Base-by-base conservation (phyloP, 2,329 filamentous ascomycete species). In the Fusarium irregulare region DNA sequence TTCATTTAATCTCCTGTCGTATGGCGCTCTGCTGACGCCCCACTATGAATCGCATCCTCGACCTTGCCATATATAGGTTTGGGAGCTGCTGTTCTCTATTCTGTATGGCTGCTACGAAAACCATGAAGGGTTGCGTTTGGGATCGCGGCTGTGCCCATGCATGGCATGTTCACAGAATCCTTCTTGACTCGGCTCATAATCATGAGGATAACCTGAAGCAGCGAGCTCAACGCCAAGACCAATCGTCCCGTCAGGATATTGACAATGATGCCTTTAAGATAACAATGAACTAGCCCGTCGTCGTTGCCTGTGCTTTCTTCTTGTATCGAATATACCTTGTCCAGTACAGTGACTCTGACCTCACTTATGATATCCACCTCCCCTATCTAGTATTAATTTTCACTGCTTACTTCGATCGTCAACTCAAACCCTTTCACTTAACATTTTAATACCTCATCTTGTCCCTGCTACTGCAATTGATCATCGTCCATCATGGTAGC, bases 401-500 rank as follows among this genome's bases (percentile, higher is more conserved):
- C 23, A 46, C 40, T 56, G 21, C 34, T 54, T 46, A 46, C n/a
- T 61, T 28, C 18, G 23, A 45, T n/a, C 41, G 34, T 45, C 37
- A 20, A 42, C 27, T 55, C 34, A 7, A 27, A 40, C 41, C 18
- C 50, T 48, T 40, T 32, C 20, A 25, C 20, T 45, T 21, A 9
- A 55, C 27, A n/a, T 25, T 49, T 51, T 23, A 32, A 56, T 37
- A 37, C 11, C 18, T 21, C 42, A 20, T 30, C 6, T 44, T 12
- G 16, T 20, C 37, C 41, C 50, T 44, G 10, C 37, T 44, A 16
- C 46, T 20, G 8, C 27, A 20, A n/a, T 30, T 21, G 21, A 21
- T 18, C 6, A 56, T 53, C 42, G 18, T 11, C 34, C 32, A 64
- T 13, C 60, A 75, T 75, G 73, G 64, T 73, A 32, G 49, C 55